Evolutionary conservation across 2,329 filamentous ascomycete species (phyloP).

Genomic region (Grosmannia clavigera): DNA sequence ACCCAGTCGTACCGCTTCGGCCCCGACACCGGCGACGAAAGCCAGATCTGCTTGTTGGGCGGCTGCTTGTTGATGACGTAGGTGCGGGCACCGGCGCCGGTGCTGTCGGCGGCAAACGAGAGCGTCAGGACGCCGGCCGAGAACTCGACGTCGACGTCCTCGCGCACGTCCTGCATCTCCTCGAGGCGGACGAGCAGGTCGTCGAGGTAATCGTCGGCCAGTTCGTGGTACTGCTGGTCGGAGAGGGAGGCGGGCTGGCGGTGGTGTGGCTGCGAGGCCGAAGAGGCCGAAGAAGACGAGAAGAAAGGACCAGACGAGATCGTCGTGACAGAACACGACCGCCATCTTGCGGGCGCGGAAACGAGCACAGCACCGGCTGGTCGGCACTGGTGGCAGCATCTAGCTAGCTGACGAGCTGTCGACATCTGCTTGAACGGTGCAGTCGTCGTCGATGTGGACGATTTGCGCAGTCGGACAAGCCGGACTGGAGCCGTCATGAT

Average conservation of each 20-base stretch:
- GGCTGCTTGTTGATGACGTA: conserved; percentile 99
- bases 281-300: neutral
- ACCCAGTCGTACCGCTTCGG: conserved; percentile 95
- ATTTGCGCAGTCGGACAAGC: neutral
- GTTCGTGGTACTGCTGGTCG: conserved; percentile 60
- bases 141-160: conserved; percentile 80
- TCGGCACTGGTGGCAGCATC: neutral
- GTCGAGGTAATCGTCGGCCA: conserved; percentile 65
- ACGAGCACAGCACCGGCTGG: neutral
- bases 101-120: neutral
- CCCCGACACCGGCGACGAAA: conserved; percentile 79
- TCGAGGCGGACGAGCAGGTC: conserved; percentile 50
- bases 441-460: neutral
- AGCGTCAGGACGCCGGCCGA: conserved; percentile 25
- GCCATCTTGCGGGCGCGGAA: neutral
- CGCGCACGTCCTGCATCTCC: conserved; percentile 56
- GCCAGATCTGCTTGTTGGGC: conserved; percentile 95
- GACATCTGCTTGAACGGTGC: neutral
- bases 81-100: conserved; percentile 44
- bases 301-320: neutral
- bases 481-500: neutral
- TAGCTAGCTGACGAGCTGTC: neutral
- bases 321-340: neutral
- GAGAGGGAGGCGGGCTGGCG: conserved; percentile 33
- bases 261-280: neutral